Base-by-base conservation (phyloP, 495 filamentous ascomycete genomes). In the Aspergillus taichungensis region DNA sequence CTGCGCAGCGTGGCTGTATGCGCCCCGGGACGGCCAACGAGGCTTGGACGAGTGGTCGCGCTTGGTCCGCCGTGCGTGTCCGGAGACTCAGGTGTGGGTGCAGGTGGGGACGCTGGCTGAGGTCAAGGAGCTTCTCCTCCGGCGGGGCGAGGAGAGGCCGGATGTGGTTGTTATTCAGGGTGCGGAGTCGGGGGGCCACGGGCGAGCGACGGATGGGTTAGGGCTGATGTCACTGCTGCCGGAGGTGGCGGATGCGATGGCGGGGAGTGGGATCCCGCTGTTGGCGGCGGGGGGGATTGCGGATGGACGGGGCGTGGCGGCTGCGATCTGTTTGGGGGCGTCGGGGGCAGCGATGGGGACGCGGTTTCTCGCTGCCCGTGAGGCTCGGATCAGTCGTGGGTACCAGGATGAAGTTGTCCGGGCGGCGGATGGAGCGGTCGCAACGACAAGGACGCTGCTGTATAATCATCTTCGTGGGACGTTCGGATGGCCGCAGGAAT, bases 101-200 rank as follows among this genome's bases (percentile, higher is more conserved):
- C 83, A 87, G 49, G 60, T 84, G 34, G 76, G 80, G 11, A 79
- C 75, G 1, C 53, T 85, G 1, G 45, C 44, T 0, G 76, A 78
- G 45, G 77, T 75, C 1, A 28, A 74, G 10, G 65, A 64, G 29
- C 65, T 74, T 3, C 46, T 70, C 3, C 43, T 24, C 2, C 18
- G 18, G 13, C 24, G 14, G 13, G 54, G 42, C 30, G 52, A 53
- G 0, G 63, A 63, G 18, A 54, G 45, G 12, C 82, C 83, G 1
- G 83, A 88, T 53, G 81, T 83, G 6, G 51, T 91, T 0, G 82
- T 88, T 2, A 69, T 86, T 3, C 86, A 91, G 55, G 86, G 86
- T 0, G 53, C 71, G 1, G 86, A 91, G 50, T 78, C 86, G 0
- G 86, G 87, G 0, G 87, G 87, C 0, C 87, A 92, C 56, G 85